A percentile compares a stretch with the other conserved stretches of the same genome.
phyloP scores from a whole-genome alignment of 73 alveolate species.

The Uronychia setigera region DNA sequence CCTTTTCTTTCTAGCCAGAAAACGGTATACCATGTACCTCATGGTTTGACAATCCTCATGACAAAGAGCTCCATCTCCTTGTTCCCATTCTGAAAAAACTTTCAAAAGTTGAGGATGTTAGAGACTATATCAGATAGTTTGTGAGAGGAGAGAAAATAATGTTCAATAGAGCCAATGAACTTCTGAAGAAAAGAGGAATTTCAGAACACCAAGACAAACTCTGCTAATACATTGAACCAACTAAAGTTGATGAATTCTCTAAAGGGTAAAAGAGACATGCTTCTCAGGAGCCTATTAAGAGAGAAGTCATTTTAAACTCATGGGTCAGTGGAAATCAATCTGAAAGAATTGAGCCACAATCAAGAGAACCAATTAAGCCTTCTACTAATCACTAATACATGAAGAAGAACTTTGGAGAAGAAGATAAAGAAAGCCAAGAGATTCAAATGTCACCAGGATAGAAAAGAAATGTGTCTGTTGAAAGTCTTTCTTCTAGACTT shows the following conservation, averaged over 20 bases:
- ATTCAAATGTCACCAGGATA: background rate
- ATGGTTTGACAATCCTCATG: constrained; percentile 85
- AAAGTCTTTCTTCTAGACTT: too few species aligned
- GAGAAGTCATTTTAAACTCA: background rate
- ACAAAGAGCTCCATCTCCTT: constrained; percentile 66
- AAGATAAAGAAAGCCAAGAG: background rate
- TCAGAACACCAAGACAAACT: background rate
- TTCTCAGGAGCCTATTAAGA: background rate
- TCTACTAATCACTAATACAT: background rate
- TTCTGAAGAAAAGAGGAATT: background rate
- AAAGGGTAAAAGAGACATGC: background rate
- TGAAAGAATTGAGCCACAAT: background rate
- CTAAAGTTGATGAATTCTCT: background rate
- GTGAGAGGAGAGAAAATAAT: constrained; percentile 20
- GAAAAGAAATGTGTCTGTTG: background rate
- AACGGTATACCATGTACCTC: constrained; percentile 86
- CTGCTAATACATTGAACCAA: background rate
- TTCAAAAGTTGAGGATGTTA: constrained; percentile 37
- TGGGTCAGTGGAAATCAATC: background rate
- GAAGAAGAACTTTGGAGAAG: background rate
- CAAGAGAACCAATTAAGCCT: background rate
- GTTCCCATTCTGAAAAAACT: constrained; percentile 49
- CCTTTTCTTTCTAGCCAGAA: constrained; percentile 84
- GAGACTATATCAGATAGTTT: constrained; percentile 29
- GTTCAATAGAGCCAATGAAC: background rate